Conservation (phyloP, 2,329 filamentous ascomycete species). For the Clarireedia hainanense region DNA sequence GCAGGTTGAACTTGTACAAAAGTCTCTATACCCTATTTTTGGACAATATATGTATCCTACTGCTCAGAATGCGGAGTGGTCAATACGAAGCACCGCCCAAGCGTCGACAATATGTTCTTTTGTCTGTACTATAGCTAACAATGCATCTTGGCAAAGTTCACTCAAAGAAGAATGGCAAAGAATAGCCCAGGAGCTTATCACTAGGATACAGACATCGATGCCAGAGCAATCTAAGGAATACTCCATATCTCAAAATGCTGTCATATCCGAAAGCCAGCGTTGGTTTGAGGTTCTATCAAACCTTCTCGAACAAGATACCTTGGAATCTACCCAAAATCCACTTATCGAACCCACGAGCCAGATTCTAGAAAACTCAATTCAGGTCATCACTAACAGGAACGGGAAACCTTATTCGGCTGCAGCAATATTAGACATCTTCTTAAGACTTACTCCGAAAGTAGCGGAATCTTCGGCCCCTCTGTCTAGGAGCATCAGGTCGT, state of each 20-base stretch:
- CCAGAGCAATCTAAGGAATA: slow-evolving; percentile 78
- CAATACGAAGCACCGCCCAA: slow-evolving; percentile 12
- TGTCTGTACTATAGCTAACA: slow-evolving; percentile 35
- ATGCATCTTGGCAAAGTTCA: slow-evolving; percentile 37
- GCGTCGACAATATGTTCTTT: slow-evolving; percentile 37
- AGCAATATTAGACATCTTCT: slow-evolving; percentile 44
- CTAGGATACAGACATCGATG: slow-evolving; percentile 63
- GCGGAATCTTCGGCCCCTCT: slow-evolving; percentile 36
- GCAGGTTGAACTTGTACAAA: slow-evolving; percentile 36
- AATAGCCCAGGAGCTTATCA: slow-evolving; percentile 53
- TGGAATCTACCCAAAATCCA: slow-evolving; percentile 15
- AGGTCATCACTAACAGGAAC: slow-evolving; percentile 43
- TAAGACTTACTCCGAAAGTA: slow-evolving; percentile 36
- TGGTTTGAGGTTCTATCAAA: slow-evolving; percentile 47
- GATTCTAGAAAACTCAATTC: slow-evolving; percentile 33
- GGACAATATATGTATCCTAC: slow-evolving; percentile 41
- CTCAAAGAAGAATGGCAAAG: slow-evolving; percentile 54
- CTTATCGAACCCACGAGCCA: slow-evolving; percentile 14
- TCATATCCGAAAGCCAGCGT: slow-evolving; percentile 58
- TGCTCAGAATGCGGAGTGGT: slow-evolving; percentile 17
- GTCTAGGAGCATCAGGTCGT: slow-evolving; percentile 37
- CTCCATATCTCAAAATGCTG: slow-evolving; percentile 57
- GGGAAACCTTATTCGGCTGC: slow-evolving; percentile 62
- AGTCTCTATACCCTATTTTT: slow-evolving; percentile 46
- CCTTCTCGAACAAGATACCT: slow-evolving; percentile 27